Percentiles rank a stretch among this genome's conserved stretches.
Conservation (phyloP, 805 yeast species). For the Isabelozyma heimii region DNA sequence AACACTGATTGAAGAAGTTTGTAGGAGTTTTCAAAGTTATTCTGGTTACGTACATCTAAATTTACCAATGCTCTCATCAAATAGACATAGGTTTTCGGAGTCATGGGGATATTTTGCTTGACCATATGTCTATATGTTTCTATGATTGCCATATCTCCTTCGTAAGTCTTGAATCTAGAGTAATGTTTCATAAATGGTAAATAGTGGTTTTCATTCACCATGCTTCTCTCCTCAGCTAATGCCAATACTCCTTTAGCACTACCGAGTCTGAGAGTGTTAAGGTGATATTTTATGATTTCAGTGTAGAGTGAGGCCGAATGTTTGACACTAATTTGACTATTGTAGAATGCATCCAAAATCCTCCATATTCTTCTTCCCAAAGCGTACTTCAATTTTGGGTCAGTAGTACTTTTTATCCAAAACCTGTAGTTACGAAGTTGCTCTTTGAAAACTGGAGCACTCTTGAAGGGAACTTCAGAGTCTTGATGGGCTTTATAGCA, state of each 20-base stretch:
- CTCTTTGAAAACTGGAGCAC: conserved; percentile 20
- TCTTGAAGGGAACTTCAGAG: conserved; percentile 26
- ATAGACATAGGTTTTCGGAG: conserved; percentile 27
- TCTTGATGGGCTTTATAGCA: conserved; percentile 28
- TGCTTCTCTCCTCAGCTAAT: conserved; percentile 10
- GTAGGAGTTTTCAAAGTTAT: conserved; percentile 12
- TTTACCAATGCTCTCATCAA: conserved; percentile 27
- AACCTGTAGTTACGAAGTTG: conserved; percentile 28
- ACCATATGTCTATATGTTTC: conserved; percentile 35
- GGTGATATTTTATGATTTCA: conserved; percentile 25
- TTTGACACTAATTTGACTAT: conserved; percentile 5
- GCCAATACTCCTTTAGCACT: conserved; percentile 21
- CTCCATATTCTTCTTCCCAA: conserved; percentile 5
- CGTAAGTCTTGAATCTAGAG: conserved; percentile 12
- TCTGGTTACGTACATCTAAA: conserved; percentile 12
- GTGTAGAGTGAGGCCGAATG: conserved; percentile 12
- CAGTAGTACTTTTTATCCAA: conserved; percentile 21
- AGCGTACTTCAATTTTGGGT: conserved; percentile 6
- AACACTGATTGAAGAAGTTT: conserved; percentile 23
- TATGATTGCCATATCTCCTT: conserved; percentile 21
- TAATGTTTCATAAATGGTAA: conserved; percentile 26
- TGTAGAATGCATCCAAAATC: conserved; percentile 11
- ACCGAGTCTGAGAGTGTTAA: conserved; percentile 11
- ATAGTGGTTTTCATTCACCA: conserved; percentile 23
- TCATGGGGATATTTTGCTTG: conserved; percentile 15